These are phyloP conservation scores for Melocanna baccifera DNA, from an alignment of 176 grass and related monocot species.

Conservation along the genomic window DNA sequence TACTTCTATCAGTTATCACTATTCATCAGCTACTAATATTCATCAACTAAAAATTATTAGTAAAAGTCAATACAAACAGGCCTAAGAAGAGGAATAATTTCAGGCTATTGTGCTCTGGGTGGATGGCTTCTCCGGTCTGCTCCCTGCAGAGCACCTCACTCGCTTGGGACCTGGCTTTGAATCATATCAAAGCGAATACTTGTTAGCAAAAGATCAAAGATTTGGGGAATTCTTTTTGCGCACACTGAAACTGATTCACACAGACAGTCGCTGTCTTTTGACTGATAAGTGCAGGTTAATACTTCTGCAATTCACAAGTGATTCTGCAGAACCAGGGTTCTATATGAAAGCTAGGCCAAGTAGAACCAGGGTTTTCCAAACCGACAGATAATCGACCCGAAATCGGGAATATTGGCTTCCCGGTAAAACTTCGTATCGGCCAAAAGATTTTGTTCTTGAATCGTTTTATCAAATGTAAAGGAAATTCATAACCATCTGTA, in stretches of 20 bases:
- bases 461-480: too few relatives aligned
- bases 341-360: not conserved
- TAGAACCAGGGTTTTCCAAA: too few relatives aligned
- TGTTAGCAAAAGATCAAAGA: not conserved
- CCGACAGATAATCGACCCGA: too few relatives aligned
- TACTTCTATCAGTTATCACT: fast-evolving
- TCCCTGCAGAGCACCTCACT: slow-evolving; percentile 22
- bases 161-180: not conserved
- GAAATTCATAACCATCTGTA: too few relatives aligned
- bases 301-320: not conserved
- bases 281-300: slow-evolving; percentile 8
- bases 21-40: too few relatives aligned
- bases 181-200: slow-evolving; percentile 45
- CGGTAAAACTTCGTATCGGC: too few relatives aligned
- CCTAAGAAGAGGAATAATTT: slow-evolving; percentile 20
- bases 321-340: not conserved
- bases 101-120: not conserved
- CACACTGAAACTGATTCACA: not conserved
- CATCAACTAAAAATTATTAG: too few relatives aligned
- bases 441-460: too few relatives aligned
- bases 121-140: not conserved
- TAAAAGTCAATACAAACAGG: too few relatives aligned
- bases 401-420: too few relatives aligned
- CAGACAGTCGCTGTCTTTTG: slow-evolving; percentile 1
- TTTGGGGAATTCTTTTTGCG: slow-evolving; percentile 21